phyloP scores from a whole-genome alignment of 1,139 yeast species.

The Zygosaccharomyces pseudobailii region DNA sequence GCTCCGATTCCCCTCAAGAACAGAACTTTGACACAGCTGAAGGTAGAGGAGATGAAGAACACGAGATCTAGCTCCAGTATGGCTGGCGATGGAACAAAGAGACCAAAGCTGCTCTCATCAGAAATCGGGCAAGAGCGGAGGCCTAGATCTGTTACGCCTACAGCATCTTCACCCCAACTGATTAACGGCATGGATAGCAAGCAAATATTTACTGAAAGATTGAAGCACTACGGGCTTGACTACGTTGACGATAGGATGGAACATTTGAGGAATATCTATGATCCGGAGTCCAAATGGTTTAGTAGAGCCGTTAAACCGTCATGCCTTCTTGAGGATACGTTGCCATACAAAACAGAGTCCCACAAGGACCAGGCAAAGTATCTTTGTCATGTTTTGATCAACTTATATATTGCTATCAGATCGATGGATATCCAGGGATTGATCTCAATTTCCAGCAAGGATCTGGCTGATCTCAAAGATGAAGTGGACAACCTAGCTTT shows the following conservation, averaged over 20 bases:
- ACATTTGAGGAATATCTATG: constrained; percentile 40
- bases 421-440: constrained; percentile 75
- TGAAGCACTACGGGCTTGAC: constrained; percentile 51
- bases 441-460: constrained; percentile 62
- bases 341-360: constrained; percentile 76
- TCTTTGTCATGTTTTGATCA: constrained; percentile 71
- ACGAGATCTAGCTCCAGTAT: constrained; percentile 21
- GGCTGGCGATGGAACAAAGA: constrained; percentile 19
- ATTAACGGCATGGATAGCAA: constrained; percentile 23
- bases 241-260: constrained; percentile 49
- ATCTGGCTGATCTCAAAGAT: constrained; percentile 40
- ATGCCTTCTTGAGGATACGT: constrained; percentile 52
- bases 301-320: constrained; percentile 50
- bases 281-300: constrained; percentile 53
- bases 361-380: constrained; percentile 69
- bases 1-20: constrained; percentile 28
- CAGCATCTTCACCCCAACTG: constrained; percentile 11
- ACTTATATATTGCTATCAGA: constrained; percentile 71
- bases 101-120: constrained; percentile 16
- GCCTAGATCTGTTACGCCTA: constrained; percentile 31
- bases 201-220: constrained; percentile 34
- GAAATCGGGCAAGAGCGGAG: constrained; percentile 12
- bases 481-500: constrained; percentile 51
- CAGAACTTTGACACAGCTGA: constrained; percentile 15
- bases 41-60: constrained; percentile 14